Percentiles rank a stretch among this genome's conserved stretches.
Evolutionary conservation across 306 rosid genomes (phyloP).

Genomic region (Canavalia gladiata): DNA sequence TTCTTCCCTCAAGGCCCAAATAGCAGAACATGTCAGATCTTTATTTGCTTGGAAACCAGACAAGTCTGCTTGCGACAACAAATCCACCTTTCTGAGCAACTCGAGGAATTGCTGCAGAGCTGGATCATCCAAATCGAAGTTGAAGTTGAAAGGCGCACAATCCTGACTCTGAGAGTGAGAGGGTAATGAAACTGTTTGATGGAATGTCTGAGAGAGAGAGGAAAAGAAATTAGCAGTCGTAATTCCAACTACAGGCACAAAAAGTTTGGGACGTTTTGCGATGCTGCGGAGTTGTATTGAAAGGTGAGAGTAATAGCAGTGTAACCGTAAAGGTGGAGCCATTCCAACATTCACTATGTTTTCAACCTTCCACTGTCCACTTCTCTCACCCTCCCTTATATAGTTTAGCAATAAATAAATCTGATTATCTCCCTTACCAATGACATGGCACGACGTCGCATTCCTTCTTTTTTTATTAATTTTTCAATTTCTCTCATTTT

Average conservation of each 20-base stretch:
- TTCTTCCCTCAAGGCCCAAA: conserved; percentile 78
- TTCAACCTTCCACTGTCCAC: too few relatives aligned
- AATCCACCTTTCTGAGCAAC: conserved; percentile 51
- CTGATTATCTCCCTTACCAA: too few relatives aligned
- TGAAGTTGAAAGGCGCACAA: conserved; percentile 49
- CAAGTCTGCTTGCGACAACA: conserved; percentile 63
- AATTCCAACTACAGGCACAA: conserved; percentile 21
- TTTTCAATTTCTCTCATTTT: background rate
- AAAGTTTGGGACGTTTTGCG: conserved; percentile 42
- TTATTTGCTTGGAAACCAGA: conserved; percentile 57
- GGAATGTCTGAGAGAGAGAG: conserved; percentile 62
- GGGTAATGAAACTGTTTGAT: conserved; percentile 62
- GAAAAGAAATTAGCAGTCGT: background rate
- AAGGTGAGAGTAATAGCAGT: conserved; percentile 8
- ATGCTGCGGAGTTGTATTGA: conserved; percentile 49
- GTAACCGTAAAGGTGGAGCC: conserved; percentile 58
- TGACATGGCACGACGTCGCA: too few relatives aligned
- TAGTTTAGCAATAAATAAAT: too few relatives aligned
- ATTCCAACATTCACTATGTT: conserved; percentile 36
- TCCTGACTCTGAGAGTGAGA: conserved; percentile 38
- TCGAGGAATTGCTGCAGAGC: conserved; percentile 59
- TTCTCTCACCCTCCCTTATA: too few relatives aligned
- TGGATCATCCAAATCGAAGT: conserved; percentile 45
- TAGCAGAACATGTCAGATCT: conserved; percentile 59
- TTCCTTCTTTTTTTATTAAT: too few relatives aligned